Percentiles rank a stretch among this genome's conserved stretches.
phyloP scores from a whole-genome alignment of 1,284 basidiomycete species.

The Ceratobasidium sp. region DNA sequence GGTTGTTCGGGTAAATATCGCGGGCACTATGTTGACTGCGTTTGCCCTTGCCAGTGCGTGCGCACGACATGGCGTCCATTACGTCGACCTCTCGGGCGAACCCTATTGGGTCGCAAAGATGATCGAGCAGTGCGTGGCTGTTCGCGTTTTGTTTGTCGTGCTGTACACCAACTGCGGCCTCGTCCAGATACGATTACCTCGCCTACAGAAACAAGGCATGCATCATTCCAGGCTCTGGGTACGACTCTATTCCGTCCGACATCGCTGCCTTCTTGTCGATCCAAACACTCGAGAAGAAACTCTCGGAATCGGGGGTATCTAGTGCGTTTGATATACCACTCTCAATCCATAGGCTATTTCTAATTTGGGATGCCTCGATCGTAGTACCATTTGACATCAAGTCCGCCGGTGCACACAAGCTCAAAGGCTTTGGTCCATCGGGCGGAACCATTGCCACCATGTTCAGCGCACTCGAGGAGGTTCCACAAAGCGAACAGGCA shows the following conservation, averaged over 20 bases:
- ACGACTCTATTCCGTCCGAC: constrained; percentile 80
- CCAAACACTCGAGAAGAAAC: constrained; percentile 54
- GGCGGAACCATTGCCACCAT: constrained; percentile 73
- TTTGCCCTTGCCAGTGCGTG: constrained; percentile 55
- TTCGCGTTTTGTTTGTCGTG: constrained; percentile 7
- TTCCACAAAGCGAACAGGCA: constrained; percentile 54
- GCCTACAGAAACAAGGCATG: constrained; percentile 72
- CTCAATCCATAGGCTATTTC: background rate
- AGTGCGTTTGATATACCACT: constrained; percentile 42
- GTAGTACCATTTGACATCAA: constrained; percentile 46
- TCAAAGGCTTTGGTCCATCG: constrained; percentile 61
- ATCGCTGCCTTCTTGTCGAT: constrained; percentile 64
- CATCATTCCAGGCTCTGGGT: constrained; percentile 73
- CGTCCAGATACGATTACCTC: constrained; percentile 63
- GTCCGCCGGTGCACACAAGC: constrained; percentile 59
- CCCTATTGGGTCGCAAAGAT: constrained; percentile 60
- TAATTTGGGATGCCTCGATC: background rate
- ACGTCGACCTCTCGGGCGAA: constrained; percentile 70
- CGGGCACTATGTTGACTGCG: background rate
- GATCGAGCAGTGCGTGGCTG: constrained; percentile 54
- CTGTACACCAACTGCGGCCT: background rate
- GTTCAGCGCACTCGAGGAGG: constrained; percentile 57
- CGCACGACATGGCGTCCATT: constrained; percentile 61
- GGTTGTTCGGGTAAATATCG: background rate
- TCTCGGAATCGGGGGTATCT: constrained; percentile 47